phyloP scores from a whole-genome alignment of 345 rosid species.

The Hypericum perforatum region DNA sequence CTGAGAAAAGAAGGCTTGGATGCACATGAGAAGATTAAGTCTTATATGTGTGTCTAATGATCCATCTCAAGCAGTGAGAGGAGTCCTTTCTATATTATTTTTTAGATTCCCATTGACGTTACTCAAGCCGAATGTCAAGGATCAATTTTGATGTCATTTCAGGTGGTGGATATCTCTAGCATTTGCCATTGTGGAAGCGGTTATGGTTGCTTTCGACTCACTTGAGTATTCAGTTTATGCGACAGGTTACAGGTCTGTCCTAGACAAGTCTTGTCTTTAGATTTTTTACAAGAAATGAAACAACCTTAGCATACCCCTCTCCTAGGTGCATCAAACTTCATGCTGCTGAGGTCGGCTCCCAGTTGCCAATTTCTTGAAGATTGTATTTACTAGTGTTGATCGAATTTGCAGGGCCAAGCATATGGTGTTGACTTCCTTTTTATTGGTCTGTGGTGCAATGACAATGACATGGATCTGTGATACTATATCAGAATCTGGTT shows the following conservation, averaged over 20 bases:
- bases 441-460: constrained; percentile 96
- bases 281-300: neutral
- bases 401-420: constrained; percentile 62
- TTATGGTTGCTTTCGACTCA: constrained; percentile 69
- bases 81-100: constrained; percentile 30
- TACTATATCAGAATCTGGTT: constrained; percentile 88
- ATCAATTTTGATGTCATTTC: constrained; percentile 16
- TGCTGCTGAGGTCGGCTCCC: neutral
- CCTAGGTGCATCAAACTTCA: neutral
- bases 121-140: constrained; percentile 1
- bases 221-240: constrained; percentile 82
- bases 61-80: constrained; percentile 63
- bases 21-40: constrained; percentile 93
- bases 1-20: constrained; percentile 96
- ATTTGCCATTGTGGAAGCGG: constrained; percentile 78
- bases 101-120: constrained; percentile 10
- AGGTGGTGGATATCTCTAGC: constrained; percentile 97
- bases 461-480: constrained; percentile 91
- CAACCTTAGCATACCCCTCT: neutral
- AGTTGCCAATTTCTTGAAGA: constrained; percentile 1
- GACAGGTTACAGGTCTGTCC: constrained; percentile 55
- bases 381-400: constrained; percentile 1
- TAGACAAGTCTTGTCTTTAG: neutral
- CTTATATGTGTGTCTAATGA: constrained; percentile 93
- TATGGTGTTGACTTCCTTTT: constrained; percentile 59